Percentiles rank a stretch among this genome's conserved stretches.
phyloP scores from a whole-genome alignment of 2,329 filamentous ascomycete species.

The Calycina herbarum region DNA sequence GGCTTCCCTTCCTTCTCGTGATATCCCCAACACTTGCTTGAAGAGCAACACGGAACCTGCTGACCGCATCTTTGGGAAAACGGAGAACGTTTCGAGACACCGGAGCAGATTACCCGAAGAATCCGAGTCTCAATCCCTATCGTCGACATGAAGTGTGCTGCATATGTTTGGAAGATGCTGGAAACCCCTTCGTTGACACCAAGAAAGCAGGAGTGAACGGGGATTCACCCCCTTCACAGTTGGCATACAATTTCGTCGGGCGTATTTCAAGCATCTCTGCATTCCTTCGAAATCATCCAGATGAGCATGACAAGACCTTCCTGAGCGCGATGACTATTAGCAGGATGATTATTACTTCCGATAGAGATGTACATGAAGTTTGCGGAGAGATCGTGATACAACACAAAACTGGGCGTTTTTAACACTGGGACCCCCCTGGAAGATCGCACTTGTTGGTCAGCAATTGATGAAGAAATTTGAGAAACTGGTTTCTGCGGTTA shows the following conservation, averaged over 20 bases:
- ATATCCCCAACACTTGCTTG: background rate
- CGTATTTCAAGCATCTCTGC: background rate
- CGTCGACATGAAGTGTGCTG: background rate
- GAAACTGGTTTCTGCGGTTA: background rate
- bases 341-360: background rate
- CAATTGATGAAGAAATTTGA: background rate
- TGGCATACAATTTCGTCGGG: background rate
- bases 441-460: background rate
- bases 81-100: too few relatives aligned
- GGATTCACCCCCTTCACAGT: background rate
- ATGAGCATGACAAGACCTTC: background rate
- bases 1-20: background rate
- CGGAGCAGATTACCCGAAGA: too few relatives aligned
- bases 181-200: too few relatives aligned
- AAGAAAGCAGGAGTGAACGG: too few relatives aligned
- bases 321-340: background rate
- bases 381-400: conserved; percentile 2
- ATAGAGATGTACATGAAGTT: background rate
- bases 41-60: background rate
- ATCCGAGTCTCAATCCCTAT: background rate
- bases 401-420: conserved; percentile 2
- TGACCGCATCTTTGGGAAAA: background rate
- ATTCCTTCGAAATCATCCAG: background rate
- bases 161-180: background rate
- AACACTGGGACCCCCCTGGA: background rate